Conservation (phyloP, 2,329 filamentous ascomycete species). For the Pestalotiopsis fici region DNA sequence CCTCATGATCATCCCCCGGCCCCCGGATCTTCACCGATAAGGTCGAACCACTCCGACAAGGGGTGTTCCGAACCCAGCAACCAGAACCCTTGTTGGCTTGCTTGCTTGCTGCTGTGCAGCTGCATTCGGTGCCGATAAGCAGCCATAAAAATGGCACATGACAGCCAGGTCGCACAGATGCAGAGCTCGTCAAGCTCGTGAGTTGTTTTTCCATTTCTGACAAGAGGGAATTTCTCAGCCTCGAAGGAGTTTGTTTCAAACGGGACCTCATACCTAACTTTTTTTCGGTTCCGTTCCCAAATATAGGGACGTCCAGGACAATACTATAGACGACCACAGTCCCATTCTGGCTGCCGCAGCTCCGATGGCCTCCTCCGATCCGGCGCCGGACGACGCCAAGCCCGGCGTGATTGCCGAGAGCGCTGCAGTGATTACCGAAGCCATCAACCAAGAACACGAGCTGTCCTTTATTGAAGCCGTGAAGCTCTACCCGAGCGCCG, state of each 20-base stretch:
- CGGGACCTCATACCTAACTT: background rate
- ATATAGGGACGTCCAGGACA: background rate
- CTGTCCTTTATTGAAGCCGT: constrained; percentile 40
- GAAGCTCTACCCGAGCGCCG: constrained; percentile 44
- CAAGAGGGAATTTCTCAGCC: background rate
- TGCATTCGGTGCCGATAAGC: background rate
- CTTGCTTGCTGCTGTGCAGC: background rate
- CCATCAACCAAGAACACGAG: constrained; percentile 39
- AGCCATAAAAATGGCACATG: constrained; percentile 6
- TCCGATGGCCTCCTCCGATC: constrained; percentile 2
- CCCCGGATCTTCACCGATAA: background rate
- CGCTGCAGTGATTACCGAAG: constrained; percentile 30
- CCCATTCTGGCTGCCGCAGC: background rate
- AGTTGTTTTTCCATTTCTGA: background rate
- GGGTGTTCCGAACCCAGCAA: background rate
- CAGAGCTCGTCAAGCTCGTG: background rate
- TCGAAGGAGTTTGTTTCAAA: background rate
- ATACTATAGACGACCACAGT: background rate
- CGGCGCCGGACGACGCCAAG: constrained; percentile 8
- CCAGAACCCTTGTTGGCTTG: background rate
- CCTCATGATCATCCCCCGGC: background rate
- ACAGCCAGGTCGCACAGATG: background rate
- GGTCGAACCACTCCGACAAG: background rate
- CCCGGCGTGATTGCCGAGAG: constrained; percentile 10
- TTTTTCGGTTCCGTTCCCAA: background rate